phyloP scores from a whole-genome alignment of 441 rosid species.

The Populus trichocarpa region DNA sequence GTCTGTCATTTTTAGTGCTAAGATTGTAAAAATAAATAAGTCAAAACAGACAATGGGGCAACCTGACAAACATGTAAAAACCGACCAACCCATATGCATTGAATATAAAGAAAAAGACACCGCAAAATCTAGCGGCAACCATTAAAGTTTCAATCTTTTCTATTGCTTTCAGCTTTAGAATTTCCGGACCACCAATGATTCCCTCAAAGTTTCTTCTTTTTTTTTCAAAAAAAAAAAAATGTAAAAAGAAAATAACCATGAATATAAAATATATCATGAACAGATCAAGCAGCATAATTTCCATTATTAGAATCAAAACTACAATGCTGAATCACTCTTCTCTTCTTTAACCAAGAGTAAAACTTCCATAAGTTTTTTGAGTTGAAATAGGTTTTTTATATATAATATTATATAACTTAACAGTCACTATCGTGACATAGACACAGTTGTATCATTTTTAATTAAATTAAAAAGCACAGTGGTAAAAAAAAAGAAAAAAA shows the following conservation, averaged over 20 bases:
- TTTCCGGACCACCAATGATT: background rate
- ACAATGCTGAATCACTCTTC: background rate
- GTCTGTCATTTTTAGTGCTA: background rate
- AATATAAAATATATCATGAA: background rate
- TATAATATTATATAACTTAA: too few relatives aligned
- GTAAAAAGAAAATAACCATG: background rate
- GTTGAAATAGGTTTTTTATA: too few relatives aligned
- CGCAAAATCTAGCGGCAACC: background rate
- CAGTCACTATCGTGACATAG: too few relatives aligned
- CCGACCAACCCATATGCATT: background rate
- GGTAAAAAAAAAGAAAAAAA: background rate
- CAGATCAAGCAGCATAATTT: background rate
- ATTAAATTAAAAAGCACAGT: too few relatives aligned
- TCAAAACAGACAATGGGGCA: background rate
- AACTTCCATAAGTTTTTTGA: too few relatives aligned
- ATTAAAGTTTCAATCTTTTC: background rate
- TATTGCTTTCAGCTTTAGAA: background rate
- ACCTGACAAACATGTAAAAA: background rate
- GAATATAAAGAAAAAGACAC: background rate
- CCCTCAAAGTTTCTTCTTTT: background rate
- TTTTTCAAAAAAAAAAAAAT: background rate
- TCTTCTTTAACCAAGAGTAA: background rate
- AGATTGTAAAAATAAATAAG: background rate
- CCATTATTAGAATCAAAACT: background rate
- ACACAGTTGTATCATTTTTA: too few relatives aligned